Conservation (phyloP, 495 filamentous ascomycete genomes). For the Patellaria atrata region DNA sequence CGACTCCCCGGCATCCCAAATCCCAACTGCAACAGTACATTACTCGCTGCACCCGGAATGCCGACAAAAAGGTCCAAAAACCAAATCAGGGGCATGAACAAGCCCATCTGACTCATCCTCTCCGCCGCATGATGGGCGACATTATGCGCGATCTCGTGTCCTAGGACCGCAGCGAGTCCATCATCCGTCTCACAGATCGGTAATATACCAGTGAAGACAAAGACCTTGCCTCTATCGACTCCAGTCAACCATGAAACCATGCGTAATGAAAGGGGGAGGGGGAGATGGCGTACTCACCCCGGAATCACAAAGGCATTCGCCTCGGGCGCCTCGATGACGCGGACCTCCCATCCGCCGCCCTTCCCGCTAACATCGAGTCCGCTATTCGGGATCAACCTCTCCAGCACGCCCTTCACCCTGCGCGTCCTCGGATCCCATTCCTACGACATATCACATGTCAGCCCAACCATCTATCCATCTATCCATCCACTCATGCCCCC, state of each 20-base stretch:
- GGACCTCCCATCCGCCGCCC: conserved; percentile 61
- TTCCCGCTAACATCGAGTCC: too few species aligned
- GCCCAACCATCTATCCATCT: too few species aligned
- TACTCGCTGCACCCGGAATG: conserved; percentile 33
- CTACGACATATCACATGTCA: too few species aligned
- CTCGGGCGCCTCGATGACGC: conserved; percentile 59
- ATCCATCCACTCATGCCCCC: too few species aligned
- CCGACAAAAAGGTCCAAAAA: conserved; percentile 37
- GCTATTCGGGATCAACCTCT: conserved; percentile 52
- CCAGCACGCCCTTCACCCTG: conserved; percentile 53
- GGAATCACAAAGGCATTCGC: conserved; percentile 85
- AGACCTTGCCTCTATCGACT: conserved; percentile 59
- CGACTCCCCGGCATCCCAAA: conserved; percentile 57
- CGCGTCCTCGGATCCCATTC: conserved; percentile 35
- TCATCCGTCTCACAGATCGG: conserved; percentile 55
- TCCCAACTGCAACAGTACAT: conserved; percentile 42
- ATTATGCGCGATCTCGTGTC: conserved; percentile 92
- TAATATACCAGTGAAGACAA: conserved; percentile 74
- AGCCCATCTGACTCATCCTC: conserved; percentile 48
- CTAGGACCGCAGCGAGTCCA: conserved; percentile 69
- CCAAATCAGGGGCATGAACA: conserved; percentile 40
- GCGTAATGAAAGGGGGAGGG: too few species aligned
- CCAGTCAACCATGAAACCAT: background rate
- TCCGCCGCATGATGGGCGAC: conserved; percentile 70
- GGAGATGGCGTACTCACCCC: conserved; percentile 27